A percentile compares a stretch with the other conserved stretches of the same genome.
phyloP scores from a whole-genome alignment of 805 yeast genomes.

The Kuraishia hungarica region DNA sequence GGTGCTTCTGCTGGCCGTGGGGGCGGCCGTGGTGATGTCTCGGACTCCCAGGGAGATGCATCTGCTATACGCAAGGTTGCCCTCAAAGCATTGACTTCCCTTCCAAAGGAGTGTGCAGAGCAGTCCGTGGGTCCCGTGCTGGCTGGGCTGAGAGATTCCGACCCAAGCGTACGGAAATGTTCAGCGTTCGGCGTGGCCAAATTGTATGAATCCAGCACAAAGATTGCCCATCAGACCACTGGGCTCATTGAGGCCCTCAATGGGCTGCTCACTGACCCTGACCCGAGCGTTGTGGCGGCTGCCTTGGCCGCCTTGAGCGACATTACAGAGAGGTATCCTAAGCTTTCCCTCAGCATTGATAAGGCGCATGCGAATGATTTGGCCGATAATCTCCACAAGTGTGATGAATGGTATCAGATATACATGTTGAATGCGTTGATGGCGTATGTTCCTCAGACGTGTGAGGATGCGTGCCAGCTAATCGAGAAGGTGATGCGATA shows the following conservation, averaged over 20 bases:
- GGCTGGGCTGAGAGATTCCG: conserved; percentile 31
- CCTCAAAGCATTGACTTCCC: conserved; percentile 52
- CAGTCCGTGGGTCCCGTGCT: conserved; percentile 33
- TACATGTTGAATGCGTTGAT: conserved; percentile 57
- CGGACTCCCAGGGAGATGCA: conserved; percentile 26
- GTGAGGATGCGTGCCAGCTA: conserved; percentile 56
- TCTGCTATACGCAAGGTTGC: conserved; percentile 51
- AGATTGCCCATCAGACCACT: conserved; percentile 27
- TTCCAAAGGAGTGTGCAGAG: conserved; percentile 44
- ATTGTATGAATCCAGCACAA: conserved; percentile 47
- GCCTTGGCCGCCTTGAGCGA: conserved; percentile 61
- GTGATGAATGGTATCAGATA: conserved; percentile 70
- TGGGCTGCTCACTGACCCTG: conserved; percentile 44
- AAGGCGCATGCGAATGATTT: conserved; percentile 34
- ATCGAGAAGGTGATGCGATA: conserved; percentile 62
- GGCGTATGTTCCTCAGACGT: conserved; percentile 61
- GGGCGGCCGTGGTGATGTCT: conserved; percentile 6
- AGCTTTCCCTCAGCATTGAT: conserved; percentile 46
- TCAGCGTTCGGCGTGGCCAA: conserved; percentile 67
- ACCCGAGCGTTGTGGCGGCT: conserved; percentile 57
- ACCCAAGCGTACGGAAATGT: conserved; percentile 55
- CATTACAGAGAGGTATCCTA: conserved; percentile 48
- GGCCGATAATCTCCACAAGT: conserved; percentile 28
- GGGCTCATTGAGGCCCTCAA: conserved; percentile 42
- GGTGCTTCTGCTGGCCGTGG: too few species aligned